Evolutionary conservation across 1,284 basidiomycete species (phyloP), one percentile per base, ranked within the genome.

Genomic region (Trametes hirsuta): DNA sequence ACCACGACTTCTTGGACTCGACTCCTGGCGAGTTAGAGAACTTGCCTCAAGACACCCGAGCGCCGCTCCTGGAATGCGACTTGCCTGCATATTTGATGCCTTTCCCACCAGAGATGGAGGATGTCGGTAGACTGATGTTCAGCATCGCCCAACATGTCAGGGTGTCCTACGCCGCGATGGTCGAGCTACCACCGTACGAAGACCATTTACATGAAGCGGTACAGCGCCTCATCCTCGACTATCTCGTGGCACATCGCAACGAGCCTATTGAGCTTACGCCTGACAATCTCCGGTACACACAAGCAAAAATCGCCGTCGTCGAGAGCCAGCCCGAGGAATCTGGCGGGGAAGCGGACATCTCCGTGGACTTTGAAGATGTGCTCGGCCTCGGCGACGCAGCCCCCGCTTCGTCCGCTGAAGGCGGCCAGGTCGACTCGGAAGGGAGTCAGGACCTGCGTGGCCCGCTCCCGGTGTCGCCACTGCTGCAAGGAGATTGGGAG

Each of bases 141-240:
- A 36, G 37, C 36, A 51, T 58, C 34, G 48, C 55, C 10, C 44
- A 51, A 22, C 55, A 58, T 5, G 45, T 58, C 21, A 14, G 48
- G 15, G 36, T 49, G 0, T 34, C 54, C 18, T 55, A 55, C 34
- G 48, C 44, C 4, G 36, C 36, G n/a, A 46, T 50, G 48, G 21
- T 25, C 21, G 10, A 9, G 12, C n/a, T 6, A 4, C 55, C 55
- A 3, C 18, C 15, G 14, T 5, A 37, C 35, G 42, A 47, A 0
- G 55, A 58, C 14, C 55, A 58, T 22, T 25, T 58, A 24, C 55
- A 58, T 14, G 55, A 58, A 25, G 49, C 55, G 1, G 37, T 52
- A n/a, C 55, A 58, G 42, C 41, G 55, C 1, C 48, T 58, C 24
- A 58, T 58, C n/a, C 55, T 58, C 15, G 34, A 58, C 4, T 58